Conservation (phyloP, 129 eudicot genomes). For the Scalesia atractyloides region DNA sequence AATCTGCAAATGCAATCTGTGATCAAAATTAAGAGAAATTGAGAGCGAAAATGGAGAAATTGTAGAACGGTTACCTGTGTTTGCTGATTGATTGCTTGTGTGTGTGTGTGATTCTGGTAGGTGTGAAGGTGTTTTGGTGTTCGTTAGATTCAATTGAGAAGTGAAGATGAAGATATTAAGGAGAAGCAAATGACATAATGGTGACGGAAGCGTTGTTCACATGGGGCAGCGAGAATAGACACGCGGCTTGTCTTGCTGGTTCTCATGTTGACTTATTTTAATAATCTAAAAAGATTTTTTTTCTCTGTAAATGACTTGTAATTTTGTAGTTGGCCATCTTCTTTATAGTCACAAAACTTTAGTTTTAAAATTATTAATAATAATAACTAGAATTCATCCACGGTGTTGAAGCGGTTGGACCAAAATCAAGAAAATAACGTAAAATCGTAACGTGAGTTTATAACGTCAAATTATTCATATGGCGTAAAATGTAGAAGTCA, state of each 20-base stretch:
- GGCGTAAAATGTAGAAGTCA: too few species aligned
- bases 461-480: too few species aligned
- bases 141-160: not conserved
- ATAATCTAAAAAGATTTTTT: not conserved
- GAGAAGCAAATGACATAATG: slow-evolving; percentile 4
- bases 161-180: not conserved
- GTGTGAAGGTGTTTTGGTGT: slow-evolving; percentile 11
- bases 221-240: slow-evolving; percentile 38
- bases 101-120: slow-evolving; percentile 20
- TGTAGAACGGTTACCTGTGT: slow-evolving; percentile 16
- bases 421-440: too few species aligned
- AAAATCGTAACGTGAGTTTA: too few species aligned
- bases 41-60: not conserved
- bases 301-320: not conserved
- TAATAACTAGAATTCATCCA: too few species aligned
- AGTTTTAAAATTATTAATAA: not conserved
- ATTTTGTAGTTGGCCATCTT: not conserved
- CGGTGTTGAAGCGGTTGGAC: too few species aligned
- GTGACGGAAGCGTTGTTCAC: slow-evolving; percentile 29
- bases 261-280: slow-evolving; percentile 2
- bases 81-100: not conserved
- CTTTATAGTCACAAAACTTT: not conserved
- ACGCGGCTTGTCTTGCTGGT: slow-evolving; percentile 35
- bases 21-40: not conserved
- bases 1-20: slow-evolving; percentile 8